phyloP scores from a whole-genome alignment of 108 stramenopile species.

The Pinguiococcus pyrenoidosus region DNA sequence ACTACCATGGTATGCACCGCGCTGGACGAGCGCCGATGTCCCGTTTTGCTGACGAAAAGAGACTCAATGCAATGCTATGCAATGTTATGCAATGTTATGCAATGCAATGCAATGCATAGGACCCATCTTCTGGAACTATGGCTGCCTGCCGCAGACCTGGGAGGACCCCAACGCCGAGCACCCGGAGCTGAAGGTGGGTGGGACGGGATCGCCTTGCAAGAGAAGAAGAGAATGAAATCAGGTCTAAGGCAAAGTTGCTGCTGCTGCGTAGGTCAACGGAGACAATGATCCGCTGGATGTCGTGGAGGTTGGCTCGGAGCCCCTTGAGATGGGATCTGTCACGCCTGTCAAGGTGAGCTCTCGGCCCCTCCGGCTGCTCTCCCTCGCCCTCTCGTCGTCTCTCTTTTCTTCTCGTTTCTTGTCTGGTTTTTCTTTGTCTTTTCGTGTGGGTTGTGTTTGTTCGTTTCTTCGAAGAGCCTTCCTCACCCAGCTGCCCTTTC shows the following conservation, averaged over 20 bases:
- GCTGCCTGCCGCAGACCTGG: constrained; percentile 96
- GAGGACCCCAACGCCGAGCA: constrained; percentile 70
- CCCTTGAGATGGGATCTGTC: constrained; percentile 68
- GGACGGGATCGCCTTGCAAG: too few species aligned
- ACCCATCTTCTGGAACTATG: constrained; percentile 99
- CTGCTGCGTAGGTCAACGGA: constrained; percentile 54
- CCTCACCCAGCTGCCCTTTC: background rate
- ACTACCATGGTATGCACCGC: constrained; percentile 43
- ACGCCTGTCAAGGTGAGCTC: constrained; percentile 84
- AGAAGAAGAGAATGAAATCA: too few species aligned
- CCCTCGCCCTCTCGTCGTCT: background rate
- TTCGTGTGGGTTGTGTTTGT: background rate
- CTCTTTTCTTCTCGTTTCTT: background rate
- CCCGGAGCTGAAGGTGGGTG: constrained; percentile 74
- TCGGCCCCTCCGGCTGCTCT: background rate
- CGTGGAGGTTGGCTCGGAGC: constrained; percentile 82
- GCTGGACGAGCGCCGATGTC: background rate
- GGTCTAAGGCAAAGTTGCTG: background rate
- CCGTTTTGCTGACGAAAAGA: background rate
- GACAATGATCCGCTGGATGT: constrained; percentile 99
- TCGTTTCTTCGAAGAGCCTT: background rate
- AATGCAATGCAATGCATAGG: constrained; percentile 21
- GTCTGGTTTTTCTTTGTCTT: background rate
- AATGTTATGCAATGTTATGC: background rate
- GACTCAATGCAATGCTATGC: too few species aligned